phyloP scores from a whole-genome alignment of 805 yeast genomes.

The Metschnikowia cubensis region DNA sequence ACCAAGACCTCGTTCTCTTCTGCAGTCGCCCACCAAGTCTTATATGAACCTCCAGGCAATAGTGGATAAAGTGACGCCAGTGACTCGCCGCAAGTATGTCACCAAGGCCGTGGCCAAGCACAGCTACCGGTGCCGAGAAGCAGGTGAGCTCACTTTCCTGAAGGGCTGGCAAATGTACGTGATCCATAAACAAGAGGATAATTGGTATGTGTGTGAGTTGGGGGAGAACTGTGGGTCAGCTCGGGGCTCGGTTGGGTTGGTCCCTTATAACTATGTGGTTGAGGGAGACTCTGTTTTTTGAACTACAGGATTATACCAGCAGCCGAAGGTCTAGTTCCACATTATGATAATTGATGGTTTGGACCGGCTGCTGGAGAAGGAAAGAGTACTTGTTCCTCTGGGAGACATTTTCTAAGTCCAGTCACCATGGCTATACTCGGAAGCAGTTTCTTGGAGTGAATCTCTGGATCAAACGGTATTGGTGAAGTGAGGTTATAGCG shows the following conservation, averaged over 20 bases:
- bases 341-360: not conserved
- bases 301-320: too few species aligned
- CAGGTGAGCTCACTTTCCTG: constrained; percentile 38
- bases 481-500: too few species aligned
- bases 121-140: constrained; percentile 37
- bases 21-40: constrained; percentile 34
- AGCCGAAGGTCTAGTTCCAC: too few species aligned
- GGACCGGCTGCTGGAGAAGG: not conserved
- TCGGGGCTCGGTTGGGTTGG: constrained; percentile 37
- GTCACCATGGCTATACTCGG: too few species aligned
- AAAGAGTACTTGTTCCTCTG: too few species aligned
- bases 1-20: constrained; percentile 21
- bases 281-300: constrained; percentile 27
- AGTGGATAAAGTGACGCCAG: constrained; percentile 30
- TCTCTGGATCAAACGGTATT: too few species aligned
- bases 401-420: too few species aligned
- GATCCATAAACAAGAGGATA: constrained; percentile 41
- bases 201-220: constrained; percentile 44
- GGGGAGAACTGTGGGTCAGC: constrained; percentile 30
- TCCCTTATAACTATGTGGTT: constrained; percentile 40
- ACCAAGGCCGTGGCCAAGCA: constrained; percentile 38
- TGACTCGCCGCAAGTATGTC: constrained; percentile 26
- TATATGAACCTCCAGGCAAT: constrained; percentile 30
- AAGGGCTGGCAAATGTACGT: constrained; percentile 42
- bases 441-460: too few species aligned